Conservation (phyloP, 768 basidiomycete genomes). For the Agrocybe praecox region DNA sequence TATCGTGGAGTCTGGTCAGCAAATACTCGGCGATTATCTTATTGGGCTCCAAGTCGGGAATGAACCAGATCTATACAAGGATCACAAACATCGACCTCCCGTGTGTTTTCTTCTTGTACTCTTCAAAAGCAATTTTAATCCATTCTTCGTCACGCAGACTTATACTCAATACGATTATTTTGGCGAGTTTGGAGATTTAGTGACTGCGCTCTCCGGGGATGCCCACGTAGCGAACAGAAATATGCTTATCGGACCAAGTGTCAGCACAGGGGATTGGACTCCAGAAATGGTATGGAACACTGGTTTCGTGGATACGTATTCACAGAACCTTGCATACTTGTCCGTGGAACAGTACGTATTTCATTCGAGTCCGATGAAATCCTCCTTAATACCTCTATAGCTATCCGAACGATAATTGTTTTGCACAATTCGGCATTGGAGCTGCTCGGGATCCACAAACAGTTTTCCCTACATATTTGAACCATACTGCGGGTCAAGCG, state of each 20-base stretch:
- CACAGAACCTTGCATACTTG: constrained; percentile 41
- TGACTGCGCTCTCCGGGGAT: constrained; percentile 45
- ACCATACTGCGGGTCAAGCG: constrained; percentile 53
- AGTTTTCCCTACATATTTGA: constrained; percentile 62
- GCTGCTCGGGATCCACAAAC: constrained; percentile 42
- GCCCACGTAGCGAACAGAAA: constrained; percentile 33
- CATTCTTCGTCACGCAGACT: constrained; percentile 1
- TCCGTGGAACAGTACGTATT: constrained; percentile 57
- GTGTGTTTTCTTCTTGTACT: constrained; percentile 11
- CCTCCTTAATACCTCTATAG: constrained; percentile 25
- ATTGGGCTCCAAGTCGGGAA: constrained; percentile 76
- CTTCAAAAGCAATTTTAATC: background rate
- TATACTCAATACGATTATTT: constrained; percentile 53
- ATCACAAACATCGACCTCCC: constrained; percentile 38
- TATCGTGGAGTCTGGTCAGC: constrained; percentile 62
- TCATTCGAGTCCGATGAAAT: background rate
- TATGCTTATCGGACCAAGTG: constrained; percentile 60
- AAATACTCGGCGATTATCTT: constrained; percentile 68
- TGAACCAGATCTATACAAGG: constrained; percentile 58
- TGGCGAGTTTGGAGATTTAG: constrained; percentile 53
- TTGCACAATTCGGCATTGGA: constrained; percentile 48
- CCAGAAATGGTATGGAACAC: constrained; percentile 57
- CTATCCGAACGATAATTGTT: constrained; percentile 66
- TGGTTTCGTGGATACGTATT: constrained; percentile 49
- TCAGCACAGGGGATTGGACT: constrained; percentile 54